Evolutionary conservation across 2,329 filamentous ascomycete genomes (phyloP).

Genomic region (Cordyceps fumosorosea): DNA sequence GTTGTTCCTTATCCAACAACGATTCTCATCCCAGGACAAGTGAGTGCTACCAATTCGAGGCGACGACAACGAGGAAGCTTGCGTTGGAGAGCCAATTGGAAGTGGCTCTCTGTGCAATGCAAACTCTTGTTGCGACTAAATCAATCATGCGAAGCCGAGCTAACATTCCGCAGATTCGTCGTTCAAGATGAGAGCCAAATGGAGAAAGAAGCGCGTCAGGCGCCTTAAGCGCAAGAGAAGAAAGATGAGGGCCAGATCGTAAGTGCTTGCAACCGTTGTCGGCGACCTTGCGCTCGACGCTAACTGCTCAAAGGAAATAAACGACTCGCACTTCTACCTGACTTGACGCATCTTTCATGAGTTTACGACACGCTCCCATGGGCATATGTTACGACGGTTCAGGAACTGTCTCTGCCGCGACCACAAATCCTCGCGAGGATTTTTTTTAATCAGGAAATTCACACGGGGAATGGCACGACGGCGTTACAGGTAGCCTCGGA

Average conservation of each 20-base stretch:
- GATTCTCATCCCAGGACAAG: constrained; percentile 41
- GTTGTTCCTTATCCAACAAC: constrained; percentile 37
- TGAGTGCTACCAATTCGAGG: constrained; percentile 20
- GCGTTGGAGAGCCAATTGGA: constrained; percentile 1
- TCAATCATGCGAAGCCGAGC: constrained; percentile 1
- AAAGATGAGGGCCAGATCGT: constrained; percentile 99
- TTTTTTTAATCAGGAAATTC: constrained; percentile 1
- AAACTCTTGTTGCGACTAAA: background rate
- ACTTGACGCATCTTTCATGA: constrained; percentile 41
- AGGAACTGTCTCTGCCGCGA: constrained; percentile 9
- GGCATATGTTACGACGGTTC: constrained; percentile 10
- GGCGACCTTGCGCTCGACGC: constrained; percentile 16
- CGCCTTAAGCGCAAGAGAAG: constrained; percentile 99
- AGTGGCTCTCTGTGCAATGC: background rate
- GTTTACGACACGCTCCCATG: constrained; percentile 27
- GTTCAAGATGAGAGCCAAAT: constrained; percentile 86
- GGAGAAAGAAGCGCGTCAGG: constrained; percentile 99
- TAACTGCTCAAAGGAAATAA: constrained; percentile 55
- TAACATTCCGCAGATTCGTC: constrained; percentile 25
- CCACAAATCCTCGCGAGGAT: constrained; percentile 7
- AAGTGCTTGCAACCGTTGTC: constrained; percentile 38
- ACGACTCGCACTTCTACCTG: constrained; percentile 54
- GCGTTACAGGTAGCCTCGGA: constrained; percentile 11
- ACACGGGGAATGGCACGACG: constrained; percentile 1
- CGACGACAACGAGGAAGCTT: background rate